These are phyloP conservation scores for Eleusine indica DNA, from an alignment of 176 grass and related monocot species.

Conservation along the genomic window DNA sequence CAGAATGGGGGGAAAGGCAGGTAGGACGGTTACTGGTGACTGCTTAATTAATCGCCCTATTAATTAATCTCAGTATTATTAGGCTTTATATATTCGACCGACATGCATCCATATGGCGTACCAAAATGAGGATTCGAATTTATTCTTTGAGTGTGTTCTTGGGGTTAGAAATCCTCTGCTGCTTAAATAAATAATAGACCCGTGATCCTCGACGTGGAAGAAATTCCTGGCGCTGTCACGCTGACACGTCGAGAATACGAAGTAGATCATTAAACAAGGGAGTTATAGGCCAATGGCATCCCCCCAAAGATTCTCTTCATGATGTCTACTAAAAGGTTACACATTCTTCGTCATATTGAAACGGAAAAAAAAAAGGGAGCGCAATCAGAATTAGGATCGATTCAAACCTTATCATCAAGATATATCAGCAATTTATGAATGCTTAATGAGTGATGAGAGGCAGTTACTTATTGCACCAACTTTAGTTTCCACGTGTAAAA, in stretches of 20 bases:
- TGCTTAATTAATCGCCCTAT: not conserved
- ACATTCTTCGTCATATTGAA: constrained; percentile 22
- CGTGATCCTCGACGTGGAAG: not conserved
- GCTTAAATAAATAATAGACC: constrained; percentile 6
- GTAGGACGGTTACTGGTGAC: constrained; percentile 12
- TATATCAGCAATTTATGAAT: not conserved
- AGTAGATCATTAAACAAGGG: not conserved
- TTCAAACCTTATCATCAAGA: not conserved
- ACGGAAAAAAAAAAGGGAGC: constrained; percentile 3
- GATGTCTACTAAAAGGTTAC: constrained; percentile 9
- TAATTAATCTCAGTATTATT: constrained; percentile 12
- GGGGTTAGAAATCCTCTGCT: constrained; percentile 27
- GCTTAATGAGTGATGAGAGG: not conserved
- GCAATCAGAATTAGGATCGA: not conserved
- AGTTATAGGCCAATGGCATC: constrained; percentile 10
- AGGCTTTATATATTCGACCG: constrained; percentile 31
- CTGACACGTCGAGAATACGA: constrained; percentile 30
- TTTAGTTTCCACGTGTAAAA: not conserved
- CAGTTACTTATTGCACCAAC: not conserved
- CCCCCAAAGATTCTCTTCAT: constrained; percentile 1
- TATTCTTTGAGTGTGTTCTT: constrained; percentile 29
- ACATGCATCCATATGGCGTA: constrained; percentile 7
- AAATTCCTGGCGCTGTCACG: constrained; percentile 26
- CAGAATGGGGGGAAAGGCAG: not conserved
- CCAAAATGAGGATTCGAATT: constrained; percentile 1